A percentile compares a stretch with the other conserved stretches of the same genome.
phyloP scores from a whole-genome alignment of 1,139 yeast species.

The Blastobotrys persicus region DNA sequence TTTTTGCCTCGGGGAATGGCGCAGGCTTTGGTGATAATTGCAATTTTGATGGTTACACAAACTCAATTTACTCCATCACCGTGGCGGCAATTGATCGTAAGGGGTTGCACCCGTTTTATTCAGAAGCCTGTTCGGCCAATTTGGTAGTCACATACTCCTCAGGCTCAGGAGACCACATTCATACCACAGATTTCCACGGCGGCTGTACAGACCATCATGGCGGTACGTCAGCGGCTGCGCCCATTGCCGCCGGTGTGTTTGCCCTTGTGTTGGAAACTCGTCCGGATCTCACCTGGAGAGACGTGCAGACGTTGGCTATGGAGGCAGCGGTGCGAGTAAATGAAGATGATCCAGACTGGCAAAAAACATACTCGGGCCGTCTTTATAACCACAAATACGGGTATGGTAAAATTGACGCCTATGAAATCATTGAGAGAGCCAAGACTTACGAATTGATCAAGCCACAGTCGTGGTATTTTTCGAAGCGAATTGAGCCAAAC shows the following conservation, averaged over 20 bases:
- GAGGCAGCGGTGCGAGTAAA: slow-evolving; percentile 67
- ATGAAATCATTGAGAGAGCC: slow-evolving; percentile 69
- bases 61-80: slow-evolving; percentile 90
- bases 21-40: slow-evolving; percentile 82
- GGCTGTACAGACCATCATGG: slow-evolving; percentile 79
- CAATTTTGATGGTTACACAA: slow-evolving; percentile 96
- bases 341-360: slow-evolving; percentile 69
- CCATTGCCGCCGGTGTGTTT: slow-evolving; percentile 93
- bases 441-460: slow-evolving; percentile 77
- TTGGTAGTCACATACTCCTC: slow-evolving; percentile 95
- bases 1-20: slow-evolving; percentile 97
- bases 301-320: slow-evolving; percentile 80
- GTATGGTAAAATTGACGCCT: slow-evolving; percentile 89
- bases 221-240: slow-evolving; percentile 99
- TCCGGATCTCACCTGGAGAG: slow-evolving; percentile 93
- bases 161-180: slow-evolving; percentile 86
- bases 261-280: slow-evolving; percentile 78
- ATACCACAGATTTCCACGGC: slow-evolving; percentile 76
- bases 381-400: slow-evolving; percentile 86
- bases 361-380: slow-evolving; percentile 52
- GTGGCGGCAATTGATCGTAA: slow-evolving; percentile 89
- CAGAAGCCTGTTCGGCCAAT: slow-evolving; percentile 94
- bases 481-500: slow-evolving; percentile 43
- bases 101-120: slow-evolving; percentile 81
- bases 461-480: slow-evolving; percentile 83